phyloP scores from a whole-genome alignment of 768 basidiomycete species.

The Amylocystis lapponica region DNA sequence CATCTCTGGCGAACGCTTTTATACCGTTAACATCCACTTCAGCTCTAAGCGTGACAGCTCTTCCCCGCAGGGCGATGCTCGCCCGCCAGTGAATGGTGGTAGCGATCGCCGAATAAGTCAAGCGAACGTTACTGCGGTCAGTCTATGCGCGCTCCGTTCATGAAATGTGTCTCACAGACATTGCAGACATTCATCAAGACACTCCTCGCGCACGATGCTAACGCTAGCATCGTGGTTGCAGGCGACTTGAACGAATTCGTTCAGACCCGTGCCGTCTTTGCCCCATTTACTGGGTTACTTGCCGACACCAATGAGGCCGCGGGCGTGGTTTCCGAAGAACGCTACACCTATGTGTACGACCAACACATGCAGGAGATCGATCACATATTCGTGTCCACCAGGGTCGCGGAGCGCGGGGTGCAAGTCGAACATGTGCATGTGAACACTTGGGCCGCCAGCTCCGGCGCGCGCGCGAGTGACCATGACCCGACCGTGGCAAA shows the following conservation, averaged over 20 bases:
- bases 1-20: slow-evolving; percentile 37
- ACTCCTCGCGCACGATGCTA: slow-evolving; percentile 35
- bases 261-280: slow-evolving; percentile 47
- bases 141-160: no score
- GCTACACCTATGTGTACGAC: slow-evolving; percentile 59
- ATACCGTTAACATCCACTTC: slow-evolving; percentile 57
- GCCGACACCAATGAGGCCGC: slow-evolving; percentile 49
- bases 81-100: slow-evolving; percentile 52
- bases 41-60: slow-evolving; percentile 53
- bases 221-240: slow-evolving; percentile 46
- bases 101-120: slow-evolving; percentile 44
- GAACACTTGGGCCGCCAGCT: slow-evolving; percentile 47
- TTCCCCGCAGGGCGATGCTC: slow-evolving; percentile 48
- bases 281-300: slow-evolving; percentile 35
- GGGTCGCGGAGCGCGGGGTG: slow-evolving; percentile 35
- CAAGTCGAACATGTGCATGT: slow-evolving; percentile 56
- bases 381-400: slow-evolving; percentile 47
- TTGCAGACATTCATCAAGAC: slow-evolving; percentile 42
- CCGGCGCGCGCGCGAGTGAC: slow-evolving; percentile 43
- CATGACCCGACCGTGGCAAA: slow-evolving; percentile 56
- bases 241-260: slow-evolving; percentile 62
- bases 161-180: no score
- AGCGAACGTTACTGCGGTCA: slow-evolving; percentile 44
- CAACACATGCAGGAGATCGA: slow-evolving; percentile 56
- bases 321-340: slow-evolving; percentile 40